phyloP scores from a whole-genome alignment of 257 asterid species.

The Solanum gracilifrons region DNA sequence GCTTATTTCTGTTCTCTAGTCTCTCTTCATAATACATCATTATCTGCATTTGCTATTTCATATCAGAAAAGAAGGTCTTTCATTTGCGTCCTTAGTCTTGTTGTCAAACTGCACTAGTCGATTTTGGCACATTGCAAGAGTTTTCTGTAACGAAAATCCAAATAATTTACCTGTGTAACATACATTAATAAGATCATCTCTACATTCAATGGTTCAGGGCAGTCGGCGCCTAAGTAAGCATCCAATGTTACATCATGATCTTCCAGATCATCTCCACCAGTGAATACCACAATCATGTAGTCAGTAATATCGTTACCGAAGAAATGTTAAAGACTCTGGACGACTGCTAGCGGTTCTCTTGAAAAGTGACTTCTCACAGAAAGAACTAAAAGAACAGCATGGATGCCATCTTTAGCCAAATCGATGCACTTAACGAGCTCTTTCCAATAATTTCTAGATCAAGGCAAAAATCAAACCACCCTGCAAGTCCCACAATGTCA shows the following conservation, averaged over 20 bases:
- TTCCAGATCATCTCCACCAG: slow-evolving; percentile 80
- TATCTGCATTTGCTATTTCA: no score
- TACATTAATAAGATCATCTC: not conserved
- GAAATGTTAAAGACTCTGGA: slow-evolving; percentile 37
- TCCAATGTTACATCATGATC: slow-evolving; percentile 36
- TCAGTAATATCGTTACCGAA: slow-evolving; percentile 51
- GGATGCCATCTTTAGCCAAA: slow-evolving; percentile 84
- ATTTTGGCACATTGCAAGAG: slow-evolving; percentile 34
- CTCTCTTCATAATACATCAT: no score
- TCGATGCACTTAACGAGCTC: slow-evolving; percentile 57
- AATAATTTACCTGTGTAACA: not conserved
- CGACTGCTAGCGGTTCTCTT: slow-evolving; percentile 53
- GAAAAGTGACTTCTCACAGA: slow-evolving; percentile 57
- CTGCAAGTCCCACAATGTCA: slow-evolving; percentile 15
- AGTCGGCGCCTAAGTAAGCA: not conserved
- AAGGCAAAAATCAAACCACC: slow-evolving; percentile 38
- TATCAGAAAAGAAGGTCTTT: slow-evolving; percentile 30
- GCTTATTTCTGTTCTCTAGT: no score
- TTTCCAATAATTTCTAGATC: slow-evolving; percentile 27
- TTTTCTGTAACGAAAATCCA: not conserved
- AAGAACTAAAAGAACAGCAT: slow-evolving; percentile 63
- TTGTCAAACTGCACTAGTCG: slow-evolving; percentile 54
- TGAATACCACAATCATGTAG: slow-evolving; percentile 65
- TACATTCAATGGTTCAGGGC: slow-evolving; percentile 29
- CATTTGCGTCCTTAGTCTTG: slow-evolving; percentile 40